These are phyloP conservation scores for Gossypium davidsonii DNA, from an alignment of 441 rosid genomes.

Conservation along the genomic window DNA sequence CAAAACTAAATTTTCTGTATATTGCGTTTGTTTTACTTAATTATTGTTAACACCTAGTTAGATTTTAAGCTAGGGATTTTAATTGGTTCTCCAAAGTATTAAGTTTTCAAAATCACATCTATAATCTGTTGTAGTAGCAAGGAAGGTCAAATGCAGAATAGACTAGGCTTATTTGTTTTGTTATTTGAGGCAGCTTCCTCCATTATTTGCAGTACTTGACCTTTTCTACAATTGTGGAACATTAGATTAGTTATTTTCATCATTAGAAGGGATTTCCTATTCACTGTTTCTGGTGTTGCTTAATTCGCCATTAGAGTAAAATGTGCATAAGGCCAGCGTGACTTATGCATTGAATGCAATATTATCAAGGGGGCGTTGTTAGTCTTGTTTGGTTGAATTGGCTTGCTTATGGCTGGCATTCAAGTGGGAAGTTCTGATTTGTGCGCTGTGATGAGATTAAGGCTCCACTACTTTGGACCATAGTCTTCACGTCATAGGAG, in stretches of 20 bases:
- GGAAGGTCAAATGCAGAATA: not conserved
- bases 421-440: not conserved
- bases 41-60: not conserved
- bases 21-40: not conserved
- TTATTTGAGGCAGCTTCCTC: slow-evolving; percentile 7
- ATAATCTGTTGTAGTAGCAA: not conserved
- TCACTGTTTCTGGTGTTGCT: not conserved
- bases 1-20: not conserved
- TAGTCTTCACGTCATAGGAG: not conserved
- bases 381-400: not conserved
- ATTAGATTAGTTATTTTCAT: not conserved
- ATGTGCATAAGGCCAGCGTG: not conserved
- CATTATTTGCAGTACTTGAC: not conserved
- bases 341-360: not conserved
- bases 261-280: not conserved
- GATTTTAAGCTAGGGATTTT: slow-evolving; percentile 2
- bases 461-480: not conserved
- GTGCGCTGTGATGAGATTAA: not conserved
- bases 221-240: not conserved
- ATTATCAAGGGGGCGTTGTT: not conserved
- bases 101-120: not conserved
- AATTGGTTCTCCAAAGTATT: not conserved
- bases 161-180: not conserved
- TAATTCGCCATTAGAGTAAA: not conserved
- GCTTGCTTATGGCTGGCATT: not conserved